Evolutionary conservation across 2,329 filamentous ascomycete species (phyloP).

Genomic region (Calonectria fujianensis): DNA sequence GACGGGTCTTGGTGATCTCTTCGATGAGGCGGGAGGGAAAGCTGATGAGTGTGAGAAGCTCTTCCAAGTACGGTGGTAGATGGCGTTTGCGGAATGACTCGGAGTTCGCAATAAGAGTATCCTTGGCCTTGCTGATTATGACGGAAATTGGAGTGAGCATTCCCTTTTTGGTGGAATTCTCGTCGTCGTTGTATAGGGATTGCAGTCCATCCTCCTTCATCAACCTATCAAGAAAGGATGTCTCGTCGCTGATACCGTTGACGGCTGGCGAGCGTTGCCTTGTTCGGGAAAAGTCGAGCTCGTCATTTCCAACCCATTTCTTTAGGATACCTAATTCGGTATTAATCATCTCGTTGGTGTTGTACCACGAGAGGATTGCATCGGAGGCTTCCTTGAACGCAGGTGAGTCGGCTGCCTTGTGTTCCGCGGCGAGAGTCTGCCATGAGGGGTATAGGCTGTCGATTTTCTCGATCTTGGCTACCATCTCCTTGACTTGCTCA

Average conservation of each 20-base stretch:
- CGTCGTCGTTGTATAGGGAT: constrained; percentile 86
- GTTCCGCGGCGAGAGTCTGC: constrained; percentile 81
- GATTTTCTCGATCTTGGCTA: constrained; percentile 92
- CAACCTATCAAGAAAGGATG: constrained; percentile 94
- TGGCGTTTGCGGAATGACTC: constrained; percentile 90
- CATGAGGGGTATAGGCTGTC: constrained; percentile 90
- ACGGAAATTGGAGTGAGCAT: constrained; percentile 89
- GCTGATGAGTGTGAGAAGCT: constrained; percentile 95
- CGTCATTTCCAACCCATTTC: constrained; percentile 97
- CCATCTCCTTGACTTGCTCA: constrained; percentile 92
- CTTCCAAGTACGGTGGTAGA: constrained; percentile 96
- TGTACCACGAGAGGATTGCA: constrained; percentile 95
- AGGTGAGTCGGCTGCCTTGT: constrained; percentile 85
- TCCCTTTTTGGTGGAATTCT: constrained; percentile 73
- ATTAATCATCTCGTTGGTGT: constrained; percentile 96
- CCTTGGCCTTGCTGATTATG: constrained; percentile 95
- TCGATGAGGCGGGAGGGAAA: constrained; percentile 97
- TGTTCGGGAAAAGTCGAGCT: constrained; percentile 90
- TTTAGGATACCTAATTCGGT: constrained; percentile 93
- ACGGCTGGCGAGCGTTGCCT: constrained; percentile 78
- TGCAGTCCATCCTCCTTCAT: constrained; percentile 97
- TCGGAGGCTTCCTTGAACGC: constrained; percentile 89
- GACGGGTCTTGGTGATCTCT: constrained; percentile 93
- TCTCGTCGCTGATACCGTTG: constrained; percentile 88
- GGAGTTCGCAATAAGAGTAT: constrained; percentile 90